Evolutionary conservation across 1,284 basidiomycete species (phyloP), one percentile per base, ranked within the genome.

Genomic region (Pseudozyma tsukubaensis): DNA sequence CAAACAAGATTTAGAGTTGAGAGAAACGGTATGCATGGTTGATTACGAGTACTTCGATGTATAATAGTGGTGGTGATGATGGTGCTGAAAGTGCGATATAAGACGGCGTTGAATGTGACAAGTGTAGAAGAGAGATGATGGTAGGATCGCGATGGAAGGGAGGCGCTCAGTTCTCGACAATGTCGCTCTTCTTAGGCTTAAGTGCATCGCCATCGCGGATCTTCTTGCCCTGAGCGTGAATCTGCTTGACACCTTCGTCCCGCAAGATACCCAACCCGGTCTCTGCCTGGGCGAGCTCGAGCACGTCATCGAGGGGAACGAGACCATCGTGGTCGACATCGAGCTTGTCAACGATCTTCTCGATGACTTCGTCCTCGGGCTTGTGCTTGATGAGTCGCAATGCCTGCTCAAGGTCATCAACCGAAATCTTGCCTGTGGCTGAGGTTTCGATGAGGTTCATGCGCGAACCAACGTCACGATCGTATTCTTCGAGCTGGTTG

Each of bases 291-390:
- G 83, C 85, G 13, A 86, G 74, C 59, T 81, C 82, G 16, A 86
- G 57, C 19, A 86, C 84, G 44, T 86, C 84, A 43, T 85, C 81
- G 14, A 85, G 43, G 9, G 84, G 84, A 65, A 98, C 94, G 80
- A 91, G 95, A 0, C 96, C 95, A 82, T 99, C 96, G 86, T 94
- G 91, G 86, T 99, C 96, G 5, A 93, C 92, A 84, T 99, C 97
- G 77, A 99, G 87, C 86, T 98, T 98, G 83, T 94, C 91, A 62
- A 96, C 91, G 43, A 99, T 90, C 51, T 89, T 90, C 72, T 93
- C 91, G 19, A 94, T 91, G n/a, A 93, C 90, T 70, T 94, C 92
- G 64, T 96, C 93, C 59, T 94, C 91, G 3, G 95, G 96, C 54
- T 85, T 80, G 86, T 99, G 97, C 86, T 93, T 93, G 88, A 98